These are phyloP conservation scores for Eucalyptus pauciflora DNA, from an alignment of 345 rosid genomes.

Conservation along the genomic window DNA sequence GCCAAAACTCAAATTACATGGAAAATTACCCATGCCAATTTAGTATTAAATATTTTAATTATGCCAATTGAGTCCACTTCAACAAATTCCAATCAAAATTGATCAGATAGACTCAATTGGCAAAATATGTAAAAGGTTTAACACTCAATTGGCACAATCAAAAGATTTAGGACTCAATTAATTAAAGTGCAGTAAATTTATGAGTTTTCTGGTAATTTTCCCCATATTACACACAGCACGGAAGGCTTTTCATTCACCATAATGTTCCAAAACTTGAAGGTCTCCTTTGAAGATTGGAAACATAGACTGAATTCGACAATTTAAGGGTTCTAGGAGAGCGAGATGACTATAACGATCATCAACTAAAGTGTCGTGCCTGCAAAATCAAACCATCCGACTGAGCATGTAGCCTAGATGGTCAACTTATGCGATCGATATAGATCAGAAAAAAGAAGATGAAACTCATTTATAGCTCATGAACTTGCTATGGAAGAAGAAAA, in stretches of 20 bases:
- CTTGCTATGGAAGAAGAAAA: not conserved
- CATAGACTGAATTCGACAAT: not conserved
- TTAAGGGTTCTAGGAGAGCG: not conserved
- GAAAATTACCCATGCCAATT: no score
- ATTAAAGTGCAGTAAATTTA: no score
- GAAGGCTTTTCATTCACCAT: not conserved
- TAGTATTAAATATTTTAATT: no score
- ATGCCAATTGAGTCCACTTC: no score
- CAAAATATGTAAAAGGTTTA: accelerated
- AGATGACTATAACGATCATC: not conserved
- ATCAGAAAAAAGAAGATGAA: not conserved
- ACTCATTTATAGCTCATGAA: not conserved
- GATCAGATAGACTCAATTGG: no score
- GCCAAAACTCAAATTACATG: no score
- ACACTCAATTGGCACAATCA: accelerated
- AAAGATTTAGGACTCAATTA: no score
- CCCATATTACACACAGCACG: not conserved
- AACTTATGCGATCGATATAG: not conserved
- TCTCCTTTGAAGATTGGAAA: not conserved
- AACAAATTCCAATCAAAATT: no score
- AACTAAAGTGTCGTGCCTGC: not conserved
- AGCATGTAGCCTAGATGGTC: not conserved
- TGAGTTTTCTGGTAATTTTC: accelerated
- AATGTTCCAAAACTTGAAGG: not conserved
- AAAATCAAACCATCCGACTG: not conserved